These are phyloP conservation scores for Starmera pachycereana DNA, from an alignment of 805 yeast species.

Conservation along the genomic window DNA sequence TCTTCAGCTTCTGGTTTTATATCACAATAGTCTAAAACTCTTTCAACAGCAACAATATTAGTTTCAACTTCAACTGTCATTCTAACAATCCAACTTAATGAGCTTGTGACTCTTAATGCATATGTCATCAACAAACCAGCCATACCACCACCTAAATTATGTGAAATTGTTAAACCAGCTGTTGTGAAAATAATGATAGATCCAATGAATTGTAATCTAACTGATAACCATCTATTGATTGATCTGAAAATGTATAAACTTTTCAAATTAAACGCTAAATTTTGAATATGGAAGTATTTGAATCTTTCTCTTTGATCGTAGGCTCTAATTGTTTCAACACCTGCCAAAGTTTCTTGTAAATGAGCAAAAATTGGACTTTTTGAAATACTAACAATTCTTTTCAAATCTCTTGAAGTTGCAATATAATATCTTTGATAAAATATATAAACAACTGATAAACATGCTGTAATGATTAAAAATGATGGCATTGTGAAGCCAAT, in stretches of 20 bases:
- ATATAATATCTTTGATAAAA: slow-evolving; percentile 66
- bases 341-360: slow-evolving; percentile 70
- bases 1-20: slow-evolving; percentile 80
- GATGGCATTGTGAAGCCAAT: slow-evolving; percentile 46
- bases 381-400: slow-evolving; percentile 59
- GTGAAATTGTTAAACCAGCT: slow-evolving; percentile 33
- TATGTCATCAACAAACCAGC: slow-evolving; percentile 59
- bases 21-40: slow-evolving; percentile 81
- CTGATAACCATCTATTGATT: slow-evolving; percentile 60
- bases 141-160: slow-evolving; percentile 45
- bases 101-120: slow-evolving; percentile 57
- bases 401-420: slow-evolving; percentile 65
- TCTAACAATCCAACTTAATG: slow-evolving; percentile 95
- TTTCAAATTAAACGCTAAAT: slow-evolving; percentile 73
- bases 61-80: slow-evolving; percentile 99
- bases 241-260: slow-evolving; percentile 55
- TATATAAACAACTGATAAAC: slow-evolving; percentile 42
- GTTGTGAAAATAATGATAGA: slow-evolving; percentile 42
- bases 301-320: slow-evolving; percentile 61
- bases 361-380: slow-evolving; percentile 75
- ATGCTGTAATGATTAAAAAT: slow-evolving; percentile 35
- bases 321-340: slow-evolving; percentile 72
- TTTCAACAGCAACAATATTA: slow-evolving; percentile 92
- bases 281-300: slow-evolving; percentile 43
- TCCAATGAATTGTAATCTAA: slow-evolving; percentile 53